Percentiles rank a stretch among this genome's conserved stretches.
These are phyloP conservation scores for Neurospora sp. DNA, from an alignment of 495 filamentous ascomycete genomes.

Conservation along the genomic window DNA sequence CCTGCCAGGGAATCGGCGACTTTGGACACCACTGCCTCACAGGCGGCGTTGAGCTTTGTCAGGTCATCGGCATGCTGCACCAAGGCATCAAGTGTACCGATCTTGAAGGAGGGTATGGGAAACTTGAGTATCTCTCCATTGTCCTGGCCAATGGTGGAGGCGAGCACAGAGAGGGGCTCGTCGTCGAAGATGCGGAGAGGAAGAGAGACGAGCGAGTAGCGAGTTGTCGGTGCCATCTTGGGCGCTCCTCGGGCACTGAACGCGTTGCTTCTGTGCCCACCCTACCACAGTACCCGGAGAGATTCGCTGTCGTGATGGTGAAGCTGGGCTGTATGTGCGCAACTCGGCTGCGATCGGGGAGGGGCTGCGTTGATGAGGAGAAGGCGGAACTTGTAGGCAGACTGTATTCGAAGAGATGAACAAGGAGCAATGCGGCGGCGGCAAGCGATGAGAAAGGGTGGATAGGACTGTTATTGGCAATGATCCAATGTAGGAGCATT, in stretches of 20 bases:
- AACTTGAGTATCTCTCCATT: slow-evolving; percentile 71
- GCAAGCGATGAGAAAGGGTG: neutral
- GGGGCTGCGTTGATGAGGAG: neutral
- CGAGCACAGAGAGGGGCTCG: slow-evolving; percentile 68
- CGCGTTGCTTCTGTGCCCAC: neutral
- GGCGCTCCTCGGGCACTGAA: neutral
- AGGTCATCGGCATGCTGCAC: slow-evolving; percentile 95
- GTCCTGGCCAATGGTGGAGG: slow-evolving; percentile 60
- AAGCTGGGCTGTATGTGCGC: neutral
- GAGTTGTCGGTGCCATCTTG: slow-evolving; percentile 11
- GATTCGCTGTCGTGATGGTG: neutral
- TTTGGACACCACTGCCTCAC: slow-evolving; percentile 76
- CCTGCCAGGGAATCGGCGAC: slow-evolving; percentile 75
- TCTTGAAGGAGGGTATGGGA: slow-evolving; percentile 87
- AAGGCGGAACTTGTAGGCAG: neutral
- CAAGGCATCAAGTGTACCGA: slow-evolving; percentile 90
- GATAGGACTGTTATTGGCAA: neutral
- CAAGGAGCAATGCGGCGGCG: neutral
- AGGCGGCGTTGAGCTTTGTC: slow-evolving; percentile 70
- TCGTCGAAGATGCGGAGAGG: slow-evolving; percentile 45
- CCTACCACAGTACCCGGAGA: neutral
- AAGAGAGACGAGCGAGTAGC: slow-evolving; percentile 40
- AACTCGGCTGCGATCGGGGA: neutral
- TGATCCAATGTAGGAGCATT: neutral
- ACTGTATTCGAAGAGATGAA: neutral